A percentile compares a stretch with the other conserved stretches of the same genome.
Evolutionary conservation across 2,329 filamentous ascomycete genomes (phyloP).

Genomic region (Neophaeococcomyces aloes): DNA sequence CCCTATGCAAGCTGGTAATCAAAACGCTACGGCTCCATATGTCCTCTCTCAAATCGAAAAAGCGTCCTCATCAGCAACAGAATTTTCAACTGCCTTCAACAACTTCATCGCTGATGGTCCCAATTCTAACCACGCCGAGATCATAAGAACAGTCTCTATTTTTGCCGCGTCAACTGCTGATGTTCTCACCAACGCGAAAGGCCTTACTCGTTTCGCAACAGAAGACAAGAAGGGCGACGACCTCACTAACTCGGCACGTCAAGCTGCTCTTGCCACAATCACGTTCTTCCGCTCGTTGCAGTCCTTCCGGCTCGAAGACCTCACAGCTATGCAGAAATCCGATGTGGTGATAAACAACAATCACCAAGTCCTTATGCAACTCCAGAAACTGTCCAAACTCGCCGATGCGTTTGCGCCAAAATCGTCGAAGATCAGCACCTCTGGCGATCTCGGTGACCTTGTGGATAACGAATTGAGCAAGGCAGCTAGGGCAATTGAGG

Average conservation of each 20-base stretch:
- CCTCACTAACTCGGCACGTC: slow-evolving; percentile 68
- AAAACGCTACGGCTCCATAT: slow-evolving; percentile 89
- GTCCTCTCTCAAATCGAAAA: slow-evolving; percentile 97
- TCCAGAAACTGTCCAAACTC: slow-evolving; percentile 87
- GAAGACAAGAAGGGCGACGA: slow-evolving; percentile 92
- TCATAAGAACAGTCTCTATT: slow-evolving; percentile 84
- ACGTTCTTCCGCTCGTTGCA: slow-evolving; percentile 91
- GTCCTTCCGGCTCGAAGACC: slow-evolving; percentile 83
- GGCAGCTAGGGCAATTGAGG: slow-evolving; percentile 89
- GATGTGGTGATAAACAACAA: slow-evolving; percentile 97
- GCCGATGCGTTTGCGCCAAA: slow-evolving; percentile 86
- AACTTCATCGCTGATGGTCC: slow-evolving; percentile 96
- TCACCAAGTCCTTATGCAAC: slow-evolving; percentile 85
- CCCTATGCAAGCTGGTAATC: slow-evolving; percentile 95
- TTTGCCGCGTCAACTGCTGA: slow-evolving; percentile 84
- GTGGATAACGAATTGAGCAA: slow-evolving; percentile 87
- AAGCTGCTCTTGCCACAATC: slow-evolving; percentile 76
- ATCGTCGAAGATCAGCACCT: slow-evolving; percentile 65
- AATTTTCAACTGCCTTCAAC: slow-evolving; percentile 97
- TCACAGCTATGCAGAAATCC: slow-evolving; percentile 85
- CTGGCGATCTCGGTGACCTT: slow-evolving; percentile 71
- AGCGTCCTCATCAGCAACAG: slow-evolving; percentile 83
- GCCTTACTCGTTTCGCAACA: slow-evolving; percentile 79
- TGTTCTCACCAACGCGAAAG: slow-evolving; percentile 93
- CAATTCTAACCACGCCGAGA: slow-evolving; percentile 75